Percentiles rank a stretch among this genome's conserved stretches.
phyloP scores from a whole-genome alignment of 257 asterid species.

The Rubia yunnanensis region DNA sequence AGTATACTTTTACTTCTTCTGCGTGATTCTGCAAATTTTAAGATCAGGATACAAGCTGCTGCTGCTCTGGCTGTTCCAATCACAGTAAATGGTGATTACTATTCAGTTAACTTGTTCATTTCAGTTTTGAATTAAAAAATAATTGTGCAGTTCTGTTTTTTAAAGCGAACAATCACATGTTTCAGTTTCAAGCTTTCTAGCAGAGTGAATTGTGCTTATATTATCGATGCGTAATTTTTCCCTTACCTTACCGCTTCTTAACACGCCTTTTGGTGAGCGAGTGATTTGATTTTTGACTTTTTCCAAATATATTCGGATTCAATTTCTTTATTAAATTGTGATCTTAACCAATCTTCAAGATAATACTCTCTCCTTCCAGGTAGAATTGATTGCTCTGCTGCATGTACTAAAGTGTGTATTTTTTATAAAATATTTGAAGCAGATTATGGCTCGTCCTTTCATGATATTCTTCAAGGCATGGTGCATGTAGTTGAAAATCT shows the following conservation, averaged over 20 bases:
- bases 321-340: too few relatives aligned
- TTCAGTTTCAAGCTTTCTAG: slow-evolving; percentile 1
- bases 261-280: not conserved
- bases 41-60: slow-evolving; percentile 95
- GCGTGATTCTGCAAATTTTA: slow-evolving; percentile 87
- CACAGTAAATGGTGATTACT: slow-evolving; percentile 49
- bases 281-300: not conserved
- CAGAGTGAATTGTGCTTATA: not conserved
- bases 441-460: slow-evolving; percentile 80
- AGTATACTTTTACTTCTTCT: slow-evolving; percentile 75
- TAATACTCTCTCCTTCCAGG: not conserved
- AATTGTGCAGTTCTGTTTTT: not conserved
- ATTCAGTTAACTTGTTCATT: slow-evolving; percentile 4
- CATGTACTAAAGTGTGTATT: slow-evolving; percentile 6
- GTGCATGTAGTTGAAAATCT: slow-evolving; percentile 71
- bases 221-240: not conserved
- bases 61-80: slow-evolving; percentile 97
- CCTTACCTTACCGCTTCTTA: not conserved
- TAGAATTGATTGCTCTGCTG: not conserved
- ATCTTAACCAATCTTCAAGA: too few relatives aligned
- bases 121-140: not conserved
- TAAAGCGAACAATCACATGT: not conserved
- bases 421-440: slow-evolving; percentile 26
- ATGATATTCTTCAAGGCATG: slow-evolving; percentile 69
- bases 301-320: too few relatives aligned